These are phyloP conservation scores for Boletus rex-veris DNA, from an alignment of 768 basidiomycete genomes.

Conservation along the genomic window DNA sequence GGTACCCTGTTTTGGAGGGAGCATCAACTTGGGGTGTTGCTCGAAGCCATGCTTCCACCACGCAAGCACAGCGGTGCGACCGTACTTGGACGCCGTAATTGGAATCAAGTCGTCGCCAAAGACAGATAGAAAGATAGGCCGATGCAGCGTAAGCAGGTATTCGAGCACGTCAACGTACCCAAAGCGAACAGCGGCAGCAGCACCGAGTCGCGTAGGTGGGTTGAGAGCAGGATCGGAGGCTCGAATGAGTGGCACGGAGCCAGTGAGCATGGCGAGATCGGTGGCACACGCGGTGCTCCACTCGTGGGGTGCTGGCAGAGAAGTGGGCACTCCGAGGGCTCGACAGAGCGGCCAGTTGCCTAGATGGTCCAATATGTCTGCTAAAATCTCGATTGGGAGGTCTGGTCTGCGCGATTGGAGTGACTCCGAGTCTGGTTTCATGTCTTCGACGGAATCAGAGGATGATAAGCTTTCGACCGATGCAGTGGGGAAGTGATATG, in stretches of 20 bases:
- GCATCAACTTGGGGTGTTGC: conserved; percentile 57
- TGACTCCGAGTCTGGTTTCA: conserved; percentile 23
- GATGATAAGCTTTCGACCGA: conserved; percentile 30
- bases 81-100: conserved; percentile 72
- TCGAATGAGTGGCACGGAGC: conserved; percentile 56
- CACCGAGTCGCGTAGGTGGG: conserved; percentile 69
- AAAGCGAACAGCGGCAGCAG: conserved; percentile 63
- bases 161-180: conserved; percentile 74
- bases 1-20: conserved; percentile 49
- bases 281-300: conserved; percentile 70
- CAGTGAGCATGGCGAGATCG: conserved; percentile 71
- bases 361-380: conserved; percentile 72
- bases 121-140: conserved; percentile 57
- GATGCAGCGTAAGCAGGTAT: conserved; percentile 65
- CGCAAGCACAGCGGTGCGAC: conserved; percentile 64
- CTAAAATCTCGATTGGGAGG: conserved; percentile 73
- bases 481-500: conserved; percentile 53
- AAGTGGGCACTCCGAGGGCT: conserved; percentile 72
- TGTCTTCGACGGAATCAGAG: conserved; percentile 17
- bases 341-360: conserved; percentile 84
- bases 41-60: conserved; percentile 78
- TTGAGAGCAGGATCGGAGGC: conserved; percentile 52
- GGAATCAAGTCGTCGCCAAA: conserved; percentile 71
- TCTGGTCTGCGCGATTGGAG: conserved; percentile 46
- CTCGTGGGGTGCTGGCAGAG: conserved; percentile 57